phyloP scores from a whole-genome alignment of 1,139 yeast genomes.

The Lodderomyces jiufengensis region DNA sequence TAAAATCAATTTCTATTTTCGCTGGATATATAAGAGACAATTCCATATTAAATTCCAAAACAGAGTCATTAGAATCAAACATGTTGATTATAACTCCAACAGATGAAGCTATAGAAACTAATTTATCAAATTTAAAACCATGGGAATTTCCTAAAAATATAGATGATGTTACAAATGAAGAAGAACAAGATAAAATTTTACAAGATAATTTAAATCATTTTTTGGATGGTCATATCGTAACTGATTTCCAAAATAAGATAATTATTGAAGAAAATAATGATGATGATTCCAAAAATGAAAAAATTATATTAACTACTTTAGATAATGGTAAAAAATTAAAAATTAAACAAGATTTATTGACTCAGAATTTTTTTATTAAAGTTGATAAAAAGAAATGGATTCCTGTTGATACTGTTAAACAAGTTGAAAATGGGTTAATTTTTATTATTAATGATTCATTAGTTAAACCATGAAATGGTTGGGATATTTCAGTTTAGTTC shows the following conservation, averaged over 20 bases:
- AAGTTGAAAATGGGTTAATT: conserved; percentile 58
- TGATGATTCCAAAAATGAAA: not conserved
- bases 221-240: conserved; percentile 50
- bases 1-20: conserved; percentile 45
- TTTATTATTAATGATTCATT: conserved; percentile 47
- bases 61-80: conserved; percentile 33
- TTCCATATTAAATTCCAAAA: conserved; percentile 37
- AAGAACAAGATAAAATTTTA: conserved; percentile 41
- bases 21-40: conserved; percentile 56
- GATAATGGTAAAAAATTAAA: conserved; percentile 40
- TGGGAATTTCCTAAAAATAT: conserved; percentile 64
- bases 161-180: conserved; percentile 29
- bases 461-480: conserved; percentile 19
- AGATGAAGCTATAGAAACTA: conserved; percentile 45
- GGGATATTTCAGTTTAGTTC: too few relatives aligned
- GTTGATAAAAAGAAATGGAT: conserved; percentile 31
- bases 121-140: conserved; percentile 46
- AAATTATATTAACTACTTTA: conserved; percentile 27
- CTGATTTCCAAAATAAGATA: conserved; percentile 21
- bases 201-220: conserved; percentile 47
- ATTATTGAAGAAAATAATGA: conserved; percentile 15
- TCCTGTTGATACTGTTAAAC: conserved; percentile 37
- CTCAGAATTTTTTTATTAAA: conserved; percentile 36
- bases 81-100: conserved; percentile 61
- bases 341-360: conserved; percentile 34